Base-by-base conservation (phyloP, 352 stramenopile genomes). In the Peronospora farinosa region DNA sequence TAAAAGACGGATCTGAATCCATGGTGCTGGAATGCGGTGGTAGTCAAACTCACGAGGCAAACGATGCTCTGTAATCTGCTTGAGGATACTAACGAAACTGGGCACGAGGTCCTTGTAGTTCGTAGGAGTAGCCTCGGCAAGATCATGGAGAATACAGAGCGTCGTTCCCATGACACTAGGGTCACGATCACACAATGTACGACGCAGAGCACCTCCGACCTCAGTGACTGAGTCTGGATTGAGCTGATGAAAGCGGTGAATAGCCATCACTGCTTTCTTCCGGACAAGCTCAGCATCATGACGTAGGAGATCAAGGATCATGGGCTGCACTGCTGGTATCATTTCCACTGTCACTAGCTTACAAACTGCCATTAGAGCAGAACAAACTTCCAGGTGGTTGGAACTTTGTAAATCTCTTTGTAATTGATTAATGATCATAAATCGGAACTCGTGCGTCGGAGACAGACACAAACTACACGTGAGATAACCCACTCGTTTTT, bases 361-460 rank as follows among this genome's bases (percentile, higher is more conserved):
- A 33, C 88, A 96, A 0, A 97, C 89, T 3, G 96, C 96, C 63
- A 96, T 92, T 17, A 99, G 74, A 40, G 96, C 96, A 12, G 96
- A 90, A 57, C 89, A 95, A 23, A 97, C 93, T 68, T 99, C 96
- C 21, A 96, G 71, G 40, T 95, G 82, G 64, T 96, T 96, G 28
- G 77, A 84, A 31, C 77, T 92, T 63, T 95, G 80, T 44, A 96
- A 56, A 47, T 96, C 89, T 59, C 88, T 72, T 80, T 99, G 96
- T 69, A 99, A 87, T 76, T 99, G 96, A 73, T 99, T 99, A 35
- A 99, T 97, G 30, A 99, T 95, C 97, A 99, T 99, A 79, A 99
- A 99, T 48, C 97, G 87, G 69, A 99, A 99, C 73, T 99, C 96
- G 74, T 99, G 96, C 30, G 97, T 95, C 3, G 97, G 97, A 15